Evolutionary conservation across 2,329 filamentous ascomycete genomes (phyloP), one percentile per base, ranked within the genome.

Genomic region (Nigrograna mackinnonii): DNA sequence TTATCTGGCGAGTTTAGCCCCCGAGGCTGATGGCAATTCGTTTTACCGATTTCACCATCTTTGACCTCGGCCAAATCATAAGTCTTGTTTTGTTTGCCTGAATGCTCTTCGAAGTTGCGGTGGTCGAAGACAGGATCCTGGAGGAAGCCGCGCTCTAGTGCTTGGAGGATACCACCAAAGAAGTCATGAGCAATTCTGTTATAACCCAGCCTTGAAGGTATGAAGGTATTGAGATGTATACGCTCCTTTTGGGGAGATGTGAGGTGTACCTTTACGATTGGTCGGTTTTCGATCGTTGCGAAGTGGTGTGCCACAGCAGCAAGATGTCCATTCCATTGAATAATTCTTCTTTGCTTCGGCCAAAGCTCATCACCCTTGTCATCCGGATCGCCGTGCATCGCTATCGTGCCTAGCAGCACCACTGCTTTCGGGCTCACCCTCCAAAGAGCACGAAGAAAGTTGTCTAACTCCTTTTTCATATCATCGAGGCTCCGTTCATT

Each of bases 141-240:
- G 17, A 38, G 28, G 17, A 38, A 38, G 18, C 35, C 35, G 12
- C 35, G 19, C 22, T 38, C 22, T 7, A 11, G 24, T 7, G 35
- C 35, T 18, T 26, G 22, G 6, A 38, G 6, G 6, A 38, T 6
- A 6, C 35, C 35, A 17, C 19, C 19, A 16, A 38, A 18, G 35
- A 38, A 38, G 22, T 38, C 35, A 22, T 11, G 19, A 11, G 35
- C 35, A 11, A 38, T 38, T 28, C 35, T 38, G n/a, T 38, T 9
- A 38, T 38, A 38, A 11, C 35, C 35, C 18, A 11, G n/a, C n/a
- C 6, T 14, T 13, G 11, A 26, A 11, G 35, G 20, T 7, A 38
- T 18, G 35, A 26, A 38, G 14, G 22, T 7, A 18, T 38, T 38
- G 20, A 6, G 6, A 6, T 28, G 6, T 13, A 38, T 28, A 6